Base-by-base conservation (phyloP, 2,329 filamentous ascomycete species). In the Rachicladosporium sp. region DNA sequence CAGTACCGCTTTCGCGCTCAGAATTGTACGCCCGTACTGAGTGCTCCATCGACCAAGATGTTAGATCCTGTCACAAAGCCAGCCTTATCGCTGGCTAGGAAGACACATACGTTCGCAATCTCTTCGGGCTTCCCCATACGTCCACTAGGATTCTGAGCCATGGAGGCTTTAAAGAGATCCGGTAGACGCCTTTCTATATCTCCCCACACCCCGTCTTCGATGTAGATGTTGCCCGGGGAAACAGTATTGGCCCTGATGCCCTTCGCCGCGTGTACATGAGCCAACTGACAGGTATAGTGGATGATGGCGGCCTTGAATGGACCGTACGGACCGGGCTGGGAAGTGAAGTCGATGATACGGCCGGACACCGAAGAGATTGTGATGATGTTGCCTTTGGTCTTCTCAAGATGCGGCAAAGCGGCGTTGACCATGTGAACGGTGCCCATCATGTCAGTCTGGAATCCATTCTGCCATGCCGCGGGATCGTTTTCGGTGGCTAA, bases 71-170 rank as follows among this genome's bases (percentile, higher is more conserved):
- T 49, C n/a, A 55, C 45, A 38, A 56, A 58, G 23, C 41, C 45
- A 31, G 54, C 54, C 39, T 46, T 46, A 21, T 49, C 42, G 34
- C 53, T 56, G 6, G 45, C 43, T 49, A 71, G 50, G 51, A 70
- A 72, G 4, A 62, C 61, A 27, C 69, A 66, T 9, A 68, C 64
- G 55, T 69, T 65, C 27, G 67, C 67, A 27, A 71, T 62, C 50
- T 72, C 69, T 38, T 64, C 65, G 1, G 65, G 55, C 36, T 56
- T 61, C 0, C 66, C 68, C 49, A 69, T 46, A 37, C 64, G 55
- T 39, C 58, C 63, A 46, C 67, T 43, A 19, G 44, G 34, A 45
- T 53, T 48, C 38, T 46, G 33, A 29, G 36, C 47, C 35, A 54
- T 43, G 38, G 50, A 50, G 33, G 43, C 43, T 23, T 46, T 45